A percentile compares a stretch with the other conserved stretches of the same genome.
phyloP scores from a whole-genome alignment of 2,329 filamentous ascomycete species.

The Remersonia thermophila region DNA sequence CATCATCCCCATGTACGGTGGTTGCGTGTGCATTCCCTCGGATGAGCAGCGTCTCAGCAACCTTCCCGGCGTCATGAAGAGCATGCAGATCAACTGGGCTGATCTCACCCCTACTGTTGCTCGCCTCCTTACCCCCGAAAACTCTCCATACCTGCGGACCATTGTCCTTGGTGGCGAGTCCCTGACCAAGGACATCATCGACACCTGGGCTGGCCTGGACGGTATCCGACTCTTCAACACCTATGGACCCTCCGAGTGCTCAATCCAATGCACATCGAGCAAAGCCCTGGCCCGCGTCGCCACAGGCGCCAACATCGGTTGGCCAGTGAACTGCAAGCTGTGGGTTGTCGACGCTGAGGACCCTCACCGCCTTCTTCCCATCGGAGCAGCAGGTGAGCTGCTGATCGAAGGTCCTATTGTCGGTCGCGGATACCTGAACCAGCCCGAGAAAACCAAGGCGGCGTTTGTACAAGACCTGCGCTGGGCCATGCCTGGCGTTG shows the following conservation, averaged over 20 bases:
- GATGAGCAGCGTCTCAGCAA: slow-evolving; percentile 2
- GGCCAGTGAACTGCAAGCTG: slow-evolving; percentile 2
- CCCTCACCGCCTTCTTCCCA: slow-evolving; percentile 1
- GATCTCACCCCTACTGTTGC: slow-evolving; percentile 2
- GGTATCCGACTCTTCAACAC: slow-evolving; percentile 13
- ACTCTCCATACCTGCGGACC: slow-evolving; percentile 16
- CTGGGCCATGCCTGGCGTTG: slow-evolving; percentile 21
- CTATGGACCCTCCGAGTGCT: slow-evolving; percentile 19
- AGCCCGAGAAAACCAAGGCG: slow-evolving; percentile 28
- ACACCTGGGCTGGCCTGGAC: slow-evolving; percentile 17
- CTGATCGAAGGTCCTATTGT: slow-evolving; percentile 3
- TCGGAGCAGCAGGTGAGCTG: slow-evolving; percentile 1
- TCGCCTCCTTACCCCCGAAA: slow-evolving; percentile 18
- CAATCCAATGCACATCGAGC: slow-evolving; percentile 5
- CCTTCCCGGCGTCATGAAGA: not conserved
- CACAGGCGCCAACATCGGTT: slow-evolving; percentile 1
- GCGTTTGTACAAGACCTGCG: slow-evolving; percentile 31
- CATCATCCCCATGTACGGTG: slow-evolving; percentile 3
- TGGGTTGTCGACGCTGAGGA: slow-evolving; percentile 2
- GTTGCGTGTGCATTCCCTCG: slow-evolving; percentile 3
- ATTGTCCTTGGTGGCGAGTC: slow-evolving; percentile 20
- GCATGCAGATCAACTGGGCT: slow-evolving; percentile 1
- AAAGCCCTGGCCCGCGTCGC: slow-evolving; percentile 1
- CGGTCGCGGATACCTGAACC: slow-evolving; percentile 3
- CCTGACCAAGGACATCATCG: slow-evolving; percentile 14